A percentile compares a stretch with the other conserved stretches of the same genome.
Evolutionary conservation across 2,329 filamentous ascomycete species (phyloP).

Genomic region (Diaporthe longicolla): DNA sequence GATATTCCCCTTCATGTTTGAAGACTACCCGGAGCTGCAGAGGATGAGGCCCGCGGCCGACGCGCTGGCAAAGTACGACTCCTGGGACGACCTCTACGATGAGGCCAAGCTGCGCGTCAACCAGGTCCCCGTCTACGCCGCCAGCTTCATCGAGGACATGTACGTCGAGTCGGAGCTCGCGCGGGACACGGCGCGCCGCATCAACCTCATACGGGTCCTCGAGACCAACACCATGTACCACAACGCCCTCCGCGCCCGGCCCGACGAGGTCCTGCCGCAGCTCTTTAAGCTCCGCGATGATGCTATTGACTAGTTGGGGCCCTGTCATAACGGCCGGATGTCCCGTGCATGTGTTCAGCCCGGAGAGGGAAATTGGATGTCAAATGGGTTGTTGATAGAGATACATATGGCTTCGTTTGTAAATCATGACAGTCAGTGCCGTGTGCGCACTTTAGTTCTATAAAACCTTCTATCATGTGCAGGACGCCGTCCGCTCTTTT

Average conservation of each 20-base stretch:
- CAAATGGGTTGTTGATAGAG: background rate
- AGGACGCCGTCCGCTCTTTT: background rate
- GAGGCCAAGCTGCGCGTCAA: slow-evolving; percentile 72
- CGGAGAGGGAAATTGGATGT: background rate
- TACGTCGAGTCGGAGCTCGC: slow-evolving; percentile 77
- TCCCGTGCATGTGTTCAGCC: background rate
- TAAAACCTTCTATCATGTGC: slow-evolving; percentile 13
- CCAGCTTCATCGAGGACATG: slow-evolving; percentile 79
- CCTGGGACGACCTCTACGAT: slow-evolving; percentile 77
- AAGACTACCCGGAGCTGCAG: slow-evolving; percentile 82
- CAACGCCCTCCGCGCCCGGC: slow-evolving; percentile 80
- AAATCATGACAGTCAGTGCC: slow-evolving; percentile 45
- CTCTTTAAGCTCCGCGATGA: slow-evolving; percentile 84
- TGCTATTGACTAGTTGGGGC: slow-evolving; percentile 63
- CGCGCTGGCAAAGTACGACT: slow-evolving; percentile 70
- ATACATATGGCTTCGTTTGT: slow-evolving; percentile 23
- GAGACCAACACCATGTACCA: slow-evolving; percentile 88
- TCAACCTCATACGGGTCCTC: slow-evolving; percentile 84
- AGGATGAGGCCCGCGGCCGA: slow-evolving; percentile 78
- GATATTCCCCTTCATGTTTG: slow-evolving; percentile 89
- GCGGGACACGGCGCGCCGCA: slow-evolving; percentile 74
- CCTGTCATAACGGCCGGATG: background rate
- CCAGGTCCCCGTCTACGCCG: slow-evolving; percentile 76
- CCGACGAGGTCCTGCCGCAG: slow-evolving; percentile 82
- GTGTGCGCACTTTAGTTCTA: slow-evolving; percentile 44